A percentile compares a stretch with the other conserved stretches of the same genome.
Conservation (phyloP, 208 protist genomes). For the Wallacemonas collosoma region DNA sequence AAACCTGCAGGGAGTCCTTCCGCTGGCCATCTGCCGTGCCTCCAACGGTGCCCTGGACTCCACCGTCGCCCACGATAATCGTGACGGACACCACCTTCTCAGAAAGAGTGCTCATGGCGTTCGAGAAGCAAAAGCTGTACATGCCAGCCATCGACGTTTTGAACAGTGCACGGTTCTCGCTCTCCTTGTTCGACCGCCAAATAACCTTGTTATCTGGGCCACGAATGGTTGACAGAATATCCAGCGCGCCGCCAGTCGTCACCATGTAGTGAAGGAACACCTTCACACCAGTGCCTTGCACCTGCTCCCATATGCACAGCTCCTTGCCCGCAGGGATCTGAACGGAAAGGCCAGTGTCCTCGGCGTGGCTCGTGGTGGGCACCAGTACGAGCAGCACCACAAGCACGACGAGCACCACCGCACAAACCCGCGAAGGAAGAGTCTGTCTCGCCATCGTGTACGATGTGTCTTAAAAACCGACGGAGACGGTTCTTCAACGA, state of each 20-base stretch:
- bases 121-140: conserved; percentile 89
- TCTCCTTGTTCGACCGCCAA: conserved; percentile 50
- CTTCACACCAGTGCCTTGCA: conserved; percentile 42
- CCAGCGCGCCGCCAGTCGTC: conserved; percentile 69
- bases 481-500: no score
- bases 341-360: conserved; percentile 55
- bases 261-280: conserved; percentile 85
- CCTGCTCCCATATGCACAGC: conserved; percentile 85
- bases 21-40: conserved; percentile 8
- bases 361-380: conserved; percentile 20
- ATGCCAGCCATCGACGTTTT: conserved; percentile 58
- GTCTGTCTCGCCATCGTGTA: neutral
- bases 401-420: neutral
- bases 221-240: conserved; percentile 67
- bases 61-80: conserved; percentile 49
- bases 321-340: conserved; percentile 50
- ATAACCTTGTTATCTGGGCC: conserved; percentile 56
- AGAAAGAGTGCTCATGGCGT: conserved; percentile 84
- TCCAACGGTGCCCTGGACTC: neutral
- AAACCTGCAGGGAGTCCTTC: conserved; percentile 55
- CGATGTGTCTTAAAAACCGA: neutral
- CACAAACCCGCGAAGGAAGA: neutral
- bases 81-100: conserved; percentile 83
- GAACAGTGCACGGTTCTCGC: conserved; percentile 81
- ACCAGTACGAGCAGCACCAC: conserved; percentile 31